Evolutionary conservation across 2,329 filamentous ascomycete genomes (phyloP), one percentile per base, ranked within the genome.

Genomic region (Aspergillus ruber): DNA sequence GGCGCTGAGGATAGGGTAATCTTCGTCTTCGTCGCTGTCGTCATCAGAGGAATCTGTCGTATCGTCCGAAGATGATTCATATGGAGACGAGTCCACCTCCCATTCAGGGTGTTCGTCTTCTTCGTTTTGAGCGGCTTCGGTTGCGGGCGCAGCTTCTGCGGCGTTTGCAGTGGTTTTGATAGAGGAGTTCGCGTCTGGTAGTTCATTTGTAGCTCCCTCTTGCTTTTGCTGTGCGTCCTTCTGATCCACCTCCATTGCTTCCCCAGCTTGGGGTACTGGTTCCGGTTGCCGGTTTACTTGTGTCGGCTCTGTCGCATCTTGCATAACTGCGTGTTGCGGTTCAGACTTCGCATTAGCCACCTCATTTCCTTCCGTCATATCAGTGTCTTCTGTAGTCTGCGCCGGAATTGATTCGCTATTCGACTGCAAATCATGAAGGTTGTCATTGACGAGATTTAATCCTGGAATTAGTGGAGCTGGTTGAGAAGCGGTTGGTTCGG

Each of bases 41-140:
- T 82, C 83, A 45, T 80, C 78, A 2, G 78, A 80, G n/a, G 78
- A 80, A 51, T 84, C 80, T 2, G 81, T 83, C 20, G 79, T 78
- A 55, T 82, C 78, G 43, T 72, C 72, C 20, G 69, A 71, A 10
- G 73, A 87, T 5, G 84, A 87, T 59, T 84, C 81, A 60, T 86
- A 86, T 0, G 86, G 86, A 0, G 85, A 88, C 1, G 86, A 90
- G 59, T 91, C 87, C 6, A 78, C 73, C 62, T 95, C 88, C 88
- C 89, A 97, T 66, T 96, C 90, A 3, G 86, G 84, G 40, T 85
- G 75, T 45, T 74, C 68, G 41, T 74, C 71, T 27, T 67, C 71
- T 45, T 55, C 55, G 7, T 21, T 42, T 32, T 52, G 48, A 10
- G 50, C 43, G 15, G 48, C 45, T 18, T 51, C 49, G 32, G 47